Base-by-base conservation (phyloP, 306 rosid species). In the Prunus kanzakura region DNA sequence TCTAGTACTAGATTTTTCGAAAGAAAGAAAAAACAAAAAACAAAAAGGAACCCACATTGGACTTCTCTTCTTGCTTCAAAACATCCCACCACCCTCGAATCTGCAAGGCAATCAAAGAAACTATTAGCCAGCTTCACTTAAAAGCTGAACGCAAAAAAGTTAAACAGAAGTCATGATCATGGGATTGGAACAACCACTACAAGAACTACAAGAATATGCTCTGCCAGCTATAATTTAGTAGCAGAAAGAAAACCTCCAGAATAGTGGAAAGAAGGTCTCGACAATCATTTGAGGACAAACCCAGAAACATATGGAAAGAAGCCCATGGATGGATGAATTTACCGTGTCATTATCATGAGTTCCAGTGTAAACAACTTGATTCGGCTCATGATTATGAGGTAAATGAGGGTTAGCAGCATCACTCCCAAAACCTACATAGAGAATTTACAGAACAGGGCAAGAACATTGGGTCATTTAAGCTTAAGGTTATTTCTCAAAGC, bases 331-430 rank as follows among this genome's bases (percentile, higher is more conserved):
- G 76, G 77, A 82, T 41, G 79, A 72, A 66, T 68, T 78, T 89
- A 91, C 97, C 1, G 98, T 94, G 86, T 94, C 98, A 87, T 94
- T 91, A 73, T 94, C 97, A 67, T 91, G 97, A 82, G 98, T 94
- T 86, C 98, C 98, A 23, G 97, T 87, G 82, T 94, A 94, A 72
- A 94, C 96, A 73, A 91, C 91, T 89, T 94, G 98, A 82, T 90
- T 94, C 74, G 70, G 50, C 81, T 94, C 95, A n/a, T 94, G 98
- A 89, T 94, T 94, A 87, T 91, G 98, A 19, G 95, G 97, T 79
- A 92, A 80, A 87, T 91, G 97, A 80, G 97, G 97, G 72, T 91
- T 94, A 60, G 73, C 67, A 32, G 96, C 88, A 81, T 75, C 95
- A 81, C 95, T 76, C 64, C 98, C 98, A 87, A 94, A 94, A 58